Evolutionary conservation across 805 yeast genomes (phyloP).

Genomic region (Ogataea saltuana): DNA sequence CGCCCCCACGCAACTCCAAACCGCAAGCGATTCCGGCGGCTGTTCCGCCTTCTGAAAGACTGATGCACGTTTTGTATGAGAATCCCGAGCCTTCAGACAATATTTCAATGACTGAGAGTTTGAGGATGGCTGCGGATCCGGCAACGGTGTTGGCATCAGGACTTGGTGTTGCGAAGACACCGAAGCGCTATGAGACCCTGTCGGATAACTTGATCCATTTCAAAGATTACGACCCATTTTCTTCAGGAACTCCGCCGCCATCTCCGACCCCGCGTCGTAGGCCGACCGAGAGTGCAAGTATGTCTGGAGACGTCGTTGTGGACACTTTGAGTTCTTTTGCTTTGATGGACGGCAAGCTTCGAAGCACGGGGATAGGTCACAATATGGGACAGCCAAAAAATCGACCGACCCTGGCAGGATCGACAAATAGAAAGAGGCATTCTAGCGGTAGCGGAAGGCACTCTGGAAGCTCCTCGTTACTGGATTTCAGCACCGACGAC

Average conservation of each 20-base stretch:
- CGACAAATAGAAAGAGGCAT: constrained; percentile 4
- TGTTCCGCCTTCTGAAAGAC: constrained; percentile 14
- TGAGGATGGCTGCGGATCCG: no score
- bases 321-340: constrained; percentile 25
- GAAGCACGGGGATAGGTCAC: constrained; percentile 5
- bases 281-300: not conserved
- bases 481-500: constrained; percentile 9
- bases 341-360: constrained; percentile 20
- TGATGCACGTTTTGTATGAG: constrained; percentile 34
- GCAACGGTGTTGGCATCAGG: no score
- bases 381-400: not conserved
- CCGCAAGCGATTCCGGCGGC: no score
- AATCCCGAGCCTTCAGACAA: no score
- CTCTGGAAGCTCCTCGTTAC: constrained; percentile 6
- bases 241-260: not conserved
- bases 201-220: constrained; percentile 23
- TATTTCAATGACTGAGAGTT: no score
- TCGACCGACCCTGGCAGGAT: not conserved
- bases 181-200: constrained; percentile 27
- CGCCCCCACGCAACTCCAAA: constrained; percentile 17
- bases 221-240: constrained; percentile 12
- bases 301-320: constrained; percentile 15
- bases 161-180: constrained; percentile 9
- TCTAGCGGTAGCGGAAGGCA: constrained; percentile 7
- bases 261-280: not conserved